These are phyloP conservation scores for Diphasiastrum complanatum DNA, from an alignment of 83 land plant species.

Conservation along the genomic window DNA sequence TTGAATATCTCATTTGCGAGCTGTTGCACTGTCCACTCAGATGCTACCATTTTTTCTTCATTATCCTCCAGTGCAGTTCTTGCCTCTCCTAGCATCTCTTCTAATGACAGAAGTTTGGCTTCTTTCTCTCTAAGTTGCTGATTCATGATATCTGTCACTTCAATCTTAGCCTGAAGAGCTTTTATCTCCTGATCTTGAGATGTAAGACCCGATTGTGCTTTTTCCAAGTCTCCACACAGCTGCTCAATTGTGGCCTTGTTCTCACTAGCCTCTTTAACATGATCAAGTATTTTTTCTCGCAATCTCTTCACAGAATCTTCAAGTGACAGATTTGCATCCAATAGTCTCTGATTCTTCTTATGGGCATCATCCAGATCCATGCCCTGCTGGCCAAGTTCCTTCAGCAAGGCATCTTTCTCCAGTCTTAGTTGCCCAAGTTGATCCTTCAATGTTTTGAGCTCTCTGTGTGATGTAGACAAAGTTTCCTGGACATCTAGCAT, in stretches of 20 bases:
- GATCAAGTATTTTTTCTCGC: constrained; percentile 3
- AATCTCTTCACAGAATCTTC: constrained; percentile 5
- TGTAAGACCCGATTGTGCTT: constrained; percentile 18
- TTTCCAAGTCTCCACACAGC: constrained; percentile 10
- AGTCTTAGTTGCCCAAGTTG: not conserved
- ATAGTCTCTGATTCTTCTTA: constrained; percentile 5
- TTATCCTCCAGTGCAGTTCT: constrained; percentile 21
- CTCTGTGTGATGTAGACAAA: not conserved
- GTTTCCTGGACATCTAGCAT: not conserved
- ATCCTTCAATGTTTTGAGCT: not conserved
- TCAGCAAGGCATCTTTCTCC: constrained; percentile 5
- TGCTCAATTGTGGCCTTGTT: constrained; percentile 5
- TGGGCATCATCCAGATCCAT: not conserved
- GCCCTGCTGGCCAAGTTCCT: constrained; percentile 3
- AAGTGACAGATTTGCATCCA: not conserved
- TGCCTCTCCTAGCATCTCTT: constrained; percentile 13
- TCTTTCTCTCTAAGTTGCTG: constrained; percentile 3
- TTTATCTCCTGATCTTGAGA: constrained; percentile 5
- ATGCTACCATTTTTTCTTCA: constrained; percentile 34
- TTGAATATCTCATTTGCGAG: constrained; percentile 33
- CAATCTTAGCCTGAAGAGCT: constrained; percentile 19
- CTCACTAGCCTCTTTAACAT: constrained; percentile 7
- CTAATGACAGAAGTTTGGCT: constrained; percentile 21
- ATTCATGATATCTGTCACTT: not conserved
- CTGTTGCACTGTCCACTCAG: constrained; percentile 41